Percentiles rank a stretch among this genome's conserved stretches.
These are phyloP conservation scores for Lasiosphaeris hirsuta DNA, from an alignment of 495 filamentous ascomycete genomes.

Conservation along the genomic window DNA sequence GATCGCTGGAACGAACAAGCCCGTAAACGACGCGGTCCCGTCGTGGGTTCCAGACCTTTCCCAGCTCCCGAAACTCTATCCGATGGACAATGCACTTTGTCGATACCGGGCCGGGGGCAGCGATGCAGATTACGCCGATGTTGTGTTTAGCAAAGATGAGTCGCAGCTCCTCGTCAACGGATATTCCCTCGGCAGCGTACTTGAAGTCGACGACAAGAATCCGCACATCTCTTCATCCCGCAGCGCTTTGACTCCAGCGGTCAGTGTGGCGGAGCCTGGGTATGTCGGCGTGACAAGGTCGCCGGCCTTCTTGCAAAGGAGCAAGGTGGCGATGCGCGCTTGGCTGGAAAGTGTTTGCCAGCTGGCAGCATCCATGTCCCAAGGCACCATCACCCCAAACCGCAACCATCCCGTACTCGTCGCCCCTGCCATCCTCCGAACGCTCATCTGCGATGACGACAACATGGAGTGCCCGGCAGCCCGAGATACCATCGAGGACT, in stretches of 20 bases:
- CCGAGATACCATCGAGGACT: neutral
- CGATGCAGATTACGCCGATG: neutral
- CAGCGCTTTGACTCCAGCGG: no score
- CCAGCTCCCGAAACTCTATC: neutral
- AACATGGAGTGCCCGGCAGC: neutral
- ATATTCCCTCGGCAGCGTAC: neutral
- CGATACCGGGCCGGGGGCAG: neutral
- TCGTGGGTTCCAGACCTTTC: slow-evolving; percentile 1
- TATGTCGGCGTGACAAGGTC: no score
- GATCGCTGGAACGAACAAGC: neutral
- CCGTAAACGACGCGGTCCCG: neutral
- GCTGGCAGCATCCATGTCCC: no score
- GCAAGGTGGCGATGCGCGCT: neutral
- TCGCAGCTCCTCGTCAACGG: neutral
- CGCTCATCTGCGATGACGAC: neutral
- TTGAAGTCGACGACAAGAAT: neutral
- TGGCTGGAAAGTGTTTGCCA: neutral
- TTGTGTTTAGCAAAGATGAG: neutral
- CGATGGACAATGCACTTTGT: neutral
- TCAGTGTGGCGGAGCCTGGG: no score
- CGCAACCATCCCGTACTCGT: neutral
- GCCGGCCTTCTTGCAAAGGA: neutral
- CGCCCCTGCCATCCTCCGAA: neutral
- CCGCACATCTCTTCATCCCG: no score
- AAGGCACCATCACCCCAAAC: neutral